Evolutionary conservation across 2,329 filamentous ascomycete genomes (phyloP).

Genomic region (Kalaharituber pfeilii): DNA sequence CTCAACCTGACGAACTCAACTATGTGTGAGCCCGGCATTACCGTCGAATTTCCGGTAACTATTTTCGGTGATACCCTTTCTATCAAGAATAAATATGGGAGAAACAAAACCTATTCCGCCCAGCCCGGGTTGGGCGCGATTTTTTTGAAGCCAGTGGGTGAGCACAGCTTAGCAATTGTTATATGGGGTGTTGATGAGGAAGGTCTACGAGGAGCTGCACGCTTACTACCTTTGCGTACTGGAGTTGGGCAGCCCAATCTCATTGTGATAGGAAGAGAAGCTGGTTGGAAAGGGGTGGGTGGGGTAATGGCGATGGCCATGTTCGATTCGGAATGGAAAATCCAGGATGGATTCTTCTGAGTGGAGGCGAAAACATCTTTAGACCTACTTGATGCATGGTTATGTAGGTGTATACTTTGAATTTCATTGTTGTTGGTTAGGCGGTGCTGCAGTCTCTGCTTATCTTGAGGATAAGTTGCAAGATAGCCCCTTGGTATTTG

Average conservation of each 20-base stretch:
- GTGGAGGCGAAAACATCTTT: too few species aligned
- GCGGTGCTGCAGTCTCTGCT: too few species aligned
- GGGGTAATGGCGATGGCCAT: conserved; percentile 39
- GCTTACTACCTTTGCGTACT: conserved; percentile 38
- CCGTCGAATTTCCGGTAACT: conserved; percentile 9
- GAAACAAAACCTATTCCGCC: conserved; percentile 22
- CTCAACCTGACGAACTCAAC: conserved; percentile 22
- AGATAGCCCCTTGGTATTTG: too few species aligned
- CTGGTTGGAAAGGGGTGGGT: conserved; percentile 35
- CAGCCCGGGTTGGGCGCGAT: conserved; percentile 32
- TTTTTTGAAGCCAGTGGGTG: conserved; percentile 34
- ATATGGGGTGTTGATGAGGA: conserved; percentile 37
- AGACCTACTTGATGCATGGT: too few species aligned
- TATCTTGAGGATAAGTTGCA: too few species aligned
- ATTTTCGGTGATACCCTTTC: conserved; percentile 10
- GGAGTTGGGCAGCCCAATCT: conserved; percentile 43
- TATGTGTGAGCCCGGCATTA: conserved; percentile 18
- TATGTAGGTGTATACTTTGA: too few species aligned
- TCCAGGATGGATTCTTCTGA: conserved; percentile 32
- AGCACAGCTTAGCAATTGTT: conserved; percentile 36
- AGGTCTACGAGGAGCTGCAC: conserved; percentile 34
- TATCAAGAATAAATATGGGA: conserved; percentile 8
- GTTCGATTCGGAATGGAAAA: conserved; percentile 37
- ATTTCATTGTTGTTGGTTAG: too few species aligned
- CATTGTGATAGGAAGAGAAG: conserved; percentile 32